phyloP scores from a whole-genome alignment of 192 early-diverging fungal species.

The Backusella liffmaniae region DNA sequence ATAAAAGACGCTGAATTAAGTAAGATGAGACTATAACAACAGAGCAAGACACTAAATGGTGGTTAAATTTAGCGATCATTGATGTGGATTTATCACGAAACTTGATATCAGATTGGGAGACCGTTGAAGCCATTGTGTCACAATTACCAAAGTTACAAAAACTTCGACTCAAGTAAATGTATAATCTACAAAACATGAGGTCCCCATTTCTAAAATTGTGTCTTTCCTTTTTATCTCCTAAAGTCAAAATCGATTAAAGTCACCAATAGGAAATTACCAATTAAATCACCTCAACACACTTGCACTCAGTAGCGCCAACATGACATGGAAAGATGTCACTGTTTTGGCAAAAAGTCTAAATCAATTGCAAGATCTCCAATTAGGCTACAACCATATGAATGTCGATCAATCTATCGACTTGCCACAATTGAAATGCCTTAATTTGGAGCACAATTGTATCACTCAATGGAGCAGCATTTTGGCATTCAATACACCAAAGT shows the following conservation, averaged over 20 bases:
- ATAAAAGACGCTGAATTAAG: constrained; percentile 39
- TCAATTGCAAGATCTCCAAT: constrained; percentile 48
- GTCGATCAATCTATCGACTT: constrained; percentile 34
- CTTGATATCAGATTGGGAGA: constrained; percentile 46
- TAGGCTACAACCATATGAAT: constrained; percentile 43
- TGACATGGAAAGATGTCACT: constrained; percentile 38
- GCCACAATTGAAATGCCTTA: constrained; percentile 44
- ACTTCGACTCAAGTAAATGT: constrained; percentile 49
- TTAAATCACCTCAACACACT: constrained; percentile 35
- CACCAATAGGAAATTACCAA: constrained; percentile 11
- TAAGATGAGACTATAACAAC: constrained; percentile 13
- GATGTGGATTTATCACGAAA: constrained; percentile 59
- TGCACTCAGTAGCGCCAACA: constrained; percentile 30
- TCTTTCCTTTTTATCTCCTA: background rate
- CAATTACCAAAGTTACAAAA: constrained; percentile 41
- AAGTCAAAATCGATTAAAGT: constrained; percentile 27
- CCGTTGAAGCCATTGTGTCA: constrained; percentile 42
- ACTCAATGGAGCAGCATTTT: constrained; percentile 43
- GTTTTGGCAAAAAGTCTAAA: constrained; percentile 40
- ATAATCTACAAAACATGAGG: too few species aligned
- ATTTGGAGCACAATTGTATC: constrained; percentile 50
- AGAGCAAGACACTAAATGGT: background rate
- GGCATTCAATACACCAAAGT: constrained; percentile 44
- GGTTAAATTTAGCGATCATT: constrained; percentile 32
- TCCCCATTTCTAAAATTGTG: background rate